Percentiles rank a stretch among this genome's conserved stretches.
phyloP scores from a whole-genome alignment of 352 stramenopile genomes.

The Phytophthora fragariae region DNA sequence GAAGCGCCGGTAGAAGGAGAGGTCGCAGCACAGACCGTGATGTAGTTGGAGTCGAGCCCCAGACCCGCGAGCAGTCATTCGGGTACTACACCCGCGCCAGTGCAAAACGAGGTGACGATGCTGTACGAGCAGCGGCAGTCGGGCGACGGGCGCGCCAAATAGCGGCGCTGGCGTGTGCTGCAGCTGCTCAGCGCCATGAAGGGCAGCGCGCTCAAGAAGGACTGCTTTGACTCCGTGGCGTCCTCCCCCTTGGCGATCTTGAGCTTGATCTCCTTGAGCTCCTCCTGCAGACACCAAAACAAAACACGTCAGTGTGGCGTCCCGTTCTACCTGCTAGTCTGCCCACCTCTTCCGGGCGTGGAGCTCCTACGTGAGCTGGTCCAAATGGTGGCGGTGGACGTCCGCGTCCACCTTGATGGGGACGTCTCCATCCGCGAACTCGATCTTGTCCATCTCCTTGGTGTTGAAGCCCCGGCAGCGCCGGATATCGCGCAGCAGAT shows the following conservation, averaged over 20 bases:
- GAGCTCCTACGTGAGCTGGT: conserved; percentile 74
- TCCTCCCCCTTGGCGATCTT: conserved; percentile 70
- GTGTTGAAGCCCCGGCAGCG: conserved; percentile 78
- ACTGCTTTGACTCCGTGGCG: conserved; percentile 62
- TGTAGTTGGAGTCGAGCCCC: no score
- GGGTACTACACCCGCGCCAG: no score
- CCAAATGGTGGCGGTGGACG: conserved; percentile 65
- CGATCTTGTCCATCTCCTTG: conserved; percentile 86
- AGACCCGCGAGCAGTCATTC: no score
- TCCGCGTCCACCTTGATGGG: conserved; percentile 64
- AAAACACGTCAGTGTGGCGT: background rate
- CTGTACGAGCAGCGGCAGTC: conserved; percentile 43
- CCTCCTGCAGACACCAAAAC: conserved; percentile 53
- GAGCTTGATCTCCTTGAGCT: conserved; percentile 69
- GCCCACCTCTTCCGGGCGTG: conserved; percentile 62
- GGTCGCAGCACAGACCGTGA: no score
- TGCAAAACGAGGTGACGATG: conserved; percentile 47
- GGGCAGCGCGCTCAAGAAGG: conserved; percentile 65
- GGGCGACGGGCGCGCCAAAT: conserved; percentile 37
- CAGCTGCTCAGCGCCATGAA: conserved; percentile 68
- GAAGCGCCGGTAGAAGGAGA: no score
- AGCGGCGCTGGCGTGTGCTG: conserved; percentile 65
- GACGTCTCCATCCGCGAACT: conserved; percentile 62
- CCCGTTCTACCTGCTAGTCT: no score
- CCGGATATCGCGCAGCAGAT: conserved; percentile 79